Conservation (phyloP, 208 protist genomes). For the Leishmania tropica region DNA sequence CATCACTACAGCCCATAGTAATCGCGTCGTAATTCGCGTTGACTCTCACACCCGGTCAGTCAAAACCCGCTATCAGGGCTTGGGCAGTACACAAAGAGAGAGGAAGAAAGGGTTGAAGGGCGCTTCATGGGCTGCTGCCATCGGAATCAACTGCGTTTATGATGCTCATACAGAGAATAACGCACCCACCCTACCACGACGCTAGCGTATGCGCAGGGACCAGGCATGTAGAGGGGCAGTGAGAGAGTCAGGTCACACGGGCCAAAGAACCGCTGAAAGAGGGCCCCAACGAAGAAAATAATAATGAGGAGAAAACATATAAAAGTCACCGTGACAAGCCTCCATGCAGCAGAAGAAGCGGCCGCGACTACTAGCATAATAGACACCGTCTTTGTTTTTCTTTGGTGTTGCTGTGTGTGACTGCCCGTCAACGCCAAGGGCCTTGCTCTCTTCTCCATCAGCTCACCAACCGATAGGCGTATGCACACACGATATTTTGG, state of each 20-base stretch:
- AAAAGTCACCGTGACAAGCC: not conserved
- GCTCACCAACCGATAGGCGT: not conserved
- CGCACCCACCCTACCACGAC: not conserved
- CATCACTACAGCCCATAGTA: not conserved
- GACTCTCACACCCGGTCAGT: not conserved
- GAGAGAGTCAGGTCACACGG: not conserved
- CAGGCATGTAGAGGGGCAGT: not conserved
- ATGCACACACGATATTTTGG: not conserved
- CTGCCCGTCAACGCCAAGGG: not conserved
- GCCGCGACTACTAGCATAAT: not conserved
- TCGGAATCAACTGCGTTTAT: not conserved
- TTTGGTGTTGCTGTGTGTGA: not conserved
- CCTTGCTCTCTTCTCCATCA: not conserved
- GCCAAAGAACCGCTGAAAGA: not conserved
- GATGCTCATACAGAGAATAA: not conserved
- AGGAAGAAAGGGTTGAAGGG: not conserved
- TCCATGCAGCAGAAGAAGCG: not conserved
- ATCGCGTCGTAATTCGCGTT: not conserved
- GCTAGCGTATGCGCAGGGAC: not conserved
- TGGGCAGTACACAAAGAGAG: not conserved
- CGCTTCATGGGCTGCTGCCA: not conserved
- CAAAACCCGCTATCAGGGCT: not conserved
- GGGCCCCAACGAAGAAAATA: not conserved
- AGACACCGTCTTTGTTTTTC: not conserved
- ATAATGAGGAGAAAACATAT: not conserved